Percentiles rank a stretch among this genome's conserved stretches.
Conservation (phyloP, 805 yeast genomes). For the Candida lessepsii region DNA sequence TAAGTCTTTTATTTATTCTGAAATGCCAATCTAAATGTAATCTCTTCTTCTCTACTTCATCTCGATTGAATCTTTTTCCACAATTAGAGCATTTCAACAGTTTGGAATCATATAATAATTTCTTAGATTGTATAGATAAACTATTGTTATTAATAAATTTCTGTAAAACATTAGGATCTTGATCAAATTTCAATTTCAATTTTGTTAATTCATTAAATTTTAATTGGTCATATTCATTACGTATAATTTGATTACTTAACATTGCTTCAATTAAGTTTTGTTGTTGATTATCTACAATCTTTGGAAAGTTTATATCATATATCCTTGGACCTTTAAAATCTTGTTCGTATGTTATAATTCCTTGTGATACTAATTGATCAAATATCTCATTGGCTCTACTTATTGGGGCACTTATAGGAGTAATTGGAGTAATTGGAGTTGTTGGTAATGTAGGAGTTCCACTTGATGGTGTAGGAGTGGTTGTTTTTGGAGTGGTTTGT, state of each 20-base stretch:
- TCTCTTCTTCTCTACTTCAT: slow-evolving; percentile 48
- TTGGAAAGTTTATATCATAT: slow-evolving; percentile 17
- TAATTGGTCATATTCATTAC: slow-evolving; percentile 35
- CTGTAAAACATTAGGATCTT: slow-evolving; percentile 22
- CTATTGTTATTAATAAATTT: slow-evolving; percentile 34
- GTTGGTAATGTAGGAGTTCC: not conserved
- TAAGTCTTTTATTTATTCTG: slow-evolving; percentile 76
- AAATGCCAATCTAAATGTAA: slow-evolving; percentile 95
- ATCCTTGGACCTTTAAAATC: slow-evolving; percentile 22
- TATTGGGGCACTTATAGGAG: not conserved
- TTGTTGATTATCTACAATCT: slow-evolving; percentile 7
- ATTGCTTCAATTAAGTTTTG: slow-evolving; percentile 12
- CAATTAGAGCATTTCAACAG: slow-evolving; percentile 86
- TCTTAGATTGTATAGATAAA: slow-evolving; percentile 21
- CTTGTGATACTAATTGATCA: slow-evolving; percentile 32
- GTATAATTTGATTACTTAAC: slow-evolving; percentile 12
- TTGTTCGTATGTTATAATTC: slow-evolving; percentile 41
- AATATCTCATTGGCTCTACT: slow-evolving; percentile 30
- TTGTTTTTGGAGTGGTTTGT: slow-evolving; percentile 9
- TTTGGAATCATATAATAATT: slow-evolving; percentile 52
- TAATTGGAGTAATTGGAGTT: not conserved
- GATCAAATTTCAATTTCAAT: slow-evolving; percentile 9
- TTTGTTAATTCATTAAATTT: slow-evolving; percentile 31
- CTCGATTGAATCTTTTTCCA: slow-evolving; percentile 77
- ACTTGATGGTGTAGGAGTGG: not conserved